phyloP scores from a whole-genome alignment of 2,329 filamentous ascomycete genomes.

The Chaetothyriales sp. region DNA sequence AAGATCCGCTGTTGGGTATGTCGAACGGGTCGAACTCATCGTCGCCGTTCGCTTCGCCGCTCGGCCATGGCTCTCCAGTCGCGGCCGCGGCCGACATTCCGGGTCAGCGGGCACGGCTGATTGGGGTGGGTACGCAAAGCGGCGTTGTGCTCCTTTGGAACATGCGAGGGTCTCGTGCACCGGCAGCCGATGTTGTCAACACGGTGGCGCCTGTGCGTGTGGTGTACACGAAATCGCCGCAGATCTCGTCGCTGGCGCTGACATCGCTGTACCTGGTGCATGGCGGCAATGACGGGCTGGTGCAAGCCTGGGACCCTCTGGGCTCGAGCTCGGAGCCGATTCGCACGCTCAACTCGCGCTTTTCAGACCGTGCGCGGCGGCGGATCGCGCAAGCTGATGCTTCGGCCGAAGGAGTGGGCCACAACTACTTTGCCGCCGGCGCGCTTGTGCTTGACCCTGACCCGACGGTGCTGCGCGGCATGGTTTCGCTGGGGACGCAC shows the following conservation, averaged over 20 bases:
- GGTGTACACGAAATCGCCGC: slow-evolving; percentile 80
- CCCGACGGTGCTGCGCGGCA: slow-evolving; percentile 67
- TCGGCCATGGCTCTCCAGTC: slow-evolving; percentile 31
- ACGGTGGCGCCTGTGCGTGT: slow-evolving; percentile 58
- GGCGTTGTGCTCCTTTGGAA: slow-evolving; percentile 79
- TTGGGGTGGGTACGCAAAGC: slow-evolving; percentile 66
- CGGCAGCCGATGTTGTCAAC: slow-evolving; percentile 41
- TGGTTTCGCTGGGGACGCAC: slow-evolving; percentile 75
- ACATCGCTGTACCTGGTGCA: slow-evolving; percentile 81
- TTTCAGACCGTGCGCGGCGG: slow-evolving; percentile 68
- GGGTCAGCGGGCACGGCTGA: slow-evolving; percentile 65
- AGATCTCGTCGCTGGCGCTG: slow-evolving; percentile 68
- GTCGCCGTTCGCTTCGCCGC: slow-evolving; percentile 41
- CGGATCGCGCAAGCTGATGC: slow-evolving; percentile 54
- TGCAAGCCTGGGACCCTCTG: slow-evolving; percentile 94
- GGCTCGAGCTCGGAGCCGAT: slow-evolving; percentile 66
- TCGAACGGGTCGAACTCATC: slow-evolving; percentile 41
- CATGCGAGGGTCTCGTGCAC: slow-evolving; percentile 51
- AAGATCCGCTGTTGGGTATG: slow-evolving; percentile 60
- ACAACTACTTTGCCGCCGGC: slow-evolving; percentile 67
- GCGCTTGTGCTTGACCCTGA: slow-evolving; percentile 81
- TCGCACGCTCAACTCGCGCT: slow-evolving; percentile 73
- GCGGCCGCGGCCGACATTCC: slow-evolving; percentile 50
- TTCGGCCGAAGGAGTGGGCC: slow-evolving; percentile 53
- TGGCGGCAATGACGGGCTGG: slow-evolving; percentile 85